Evolutionary conservation across 768 basidiomycete genomes (phyloP).

Genomic region (Auriscalpium orientale): DNA sequence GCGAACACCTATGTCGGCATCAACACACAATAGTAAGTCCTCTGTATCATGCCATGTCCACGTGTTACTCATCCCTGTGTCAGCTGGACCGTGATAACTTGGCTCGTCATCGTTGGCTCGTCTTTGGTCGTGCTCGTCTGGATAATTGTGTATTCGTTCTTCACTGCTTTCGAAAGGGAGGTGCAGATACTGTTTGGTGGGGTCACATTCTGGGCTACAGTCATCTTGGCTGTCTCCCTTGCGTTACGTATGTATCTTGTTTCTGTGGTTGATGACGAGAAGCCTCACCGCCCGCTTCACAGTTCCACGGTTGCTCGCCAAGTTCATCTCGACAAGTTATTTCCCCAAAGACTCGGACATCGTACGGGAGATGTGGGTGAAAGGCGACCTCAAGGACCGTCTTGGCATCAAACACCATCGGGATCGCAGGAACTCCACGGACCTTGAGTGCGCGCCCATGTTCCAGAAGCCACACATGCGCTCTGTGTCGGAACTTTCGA

Average conservation of each 20-base stretch:
- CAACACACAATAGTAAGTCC: slow-evolving; percentile 80
- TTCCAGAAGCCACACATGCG: slow-evolving; percentile 56
- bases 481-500: slow-evolving; percentile 56
- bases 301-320: slow-evolving; percentile 81
- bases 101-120: slow-evolving; percentile 74
- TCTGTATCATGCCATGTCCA: slow-evolving; percentile 14
- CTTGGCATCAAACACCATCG: slow-evolving; percentile 61
- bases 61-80: not conserved
- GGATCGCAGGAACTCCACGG: slow-evolving; percentile 39
- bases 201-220: slow-evolving; percentile 77
- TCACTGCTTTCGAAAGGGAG: slow-evolving; percentile 69
- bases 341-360: slow-evolving; percentile 82
- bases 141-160: slow-evolving; percentile 83
- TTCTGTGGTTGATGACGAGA: not conserved
- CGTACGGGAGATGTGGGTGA: slow-evolving; percentile 87
- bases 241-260: slow-evolving; percentile 51
- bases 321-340: slow-evolving; percentile 65
- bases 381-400: slow-evolving; percentile 74
- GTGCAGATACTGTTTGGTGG: slow-evolving; percentile 68
- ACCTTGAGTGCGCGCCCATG: slow-evolving; percentile 65
- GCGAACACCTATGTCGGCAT: slow-evolving; percentile 89
- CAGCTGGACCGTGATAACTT: slow-evolving; percentile 81
- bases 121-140: slow-evolving; percentile 79
- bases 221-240: slow-evolving; percentile 59
- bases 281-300: not conserved